These are phyloP conservation scores for Backusella psychrophila DNA, from an alignment of 192 early-diverging fungal genomes.

Conservation along the genomic window DNA sequence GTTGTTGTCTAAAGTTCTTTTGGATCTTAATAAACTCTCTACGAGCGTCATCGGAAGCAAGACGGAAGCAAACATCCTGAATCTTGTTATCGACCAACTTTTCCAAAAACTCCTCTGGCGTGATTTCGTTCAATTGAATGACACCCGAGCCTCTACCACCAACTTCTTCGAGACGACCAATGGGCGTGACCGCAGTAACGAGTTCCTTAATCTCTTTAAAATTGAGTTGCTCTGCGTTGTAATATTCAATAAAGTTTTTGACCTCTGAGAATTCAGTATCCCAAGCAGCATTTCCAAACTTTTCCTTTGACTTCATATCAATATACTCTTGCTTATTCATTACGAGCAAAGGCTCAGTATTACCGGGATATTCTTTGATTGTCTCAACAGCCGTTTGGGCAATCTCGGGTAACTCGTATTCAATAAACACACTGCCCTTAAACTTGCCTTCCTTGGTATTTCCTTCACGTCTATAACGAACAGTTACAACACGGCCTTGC, in stretches of 20 bases:
- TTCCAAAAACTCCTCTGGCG: conserved; percentile 25
- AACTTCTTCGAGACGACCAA: conserved; percentile 5
- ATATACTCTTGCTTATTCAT: conserved; percentile 25
- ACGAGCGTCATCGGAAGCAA: conserved; percentile 14
- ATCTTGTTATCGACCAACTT: conserved; percentile 16
- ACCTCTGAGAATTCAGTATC: not conserved
- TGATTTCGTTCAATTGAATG: conserved; percentile 21
- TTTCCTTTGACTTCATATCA: conserved; percentile 25
- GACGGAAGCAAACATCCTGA: conserved; percentile 10
- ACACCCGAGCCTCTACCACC: conserved; percentile 18
- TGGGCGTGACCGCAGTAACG: not conserved
- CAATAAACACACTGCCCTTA: conserved; percentile 35
- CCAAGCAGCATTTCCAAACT: conserved; percentile 2
- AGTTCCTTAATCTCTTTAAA: not conserved
- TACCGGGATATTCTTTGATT: not conserved
- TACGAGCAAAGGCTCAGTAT: not conserved
- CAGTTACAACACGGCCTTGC: conserved; percentile 18
- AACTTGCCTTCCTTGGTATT: not conserved
- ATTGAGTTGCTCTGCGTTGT: conserved; percentile 2
- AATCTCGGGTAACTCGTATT: conserved; percentile 19
- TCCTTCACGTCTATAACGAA: conserved; percentile 8
- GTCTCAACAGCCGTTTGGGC: conserved; percentile 7
- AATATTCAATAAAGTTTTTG: conserved; percentile 23
- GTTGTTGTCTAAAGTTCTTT: conserved; percentile 13
- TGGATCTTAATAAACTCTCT: conserved; percentile 8